Conservation (phyloP, 352 stramenopile genomes). For the Elongisporangium undulatum region DNA sequence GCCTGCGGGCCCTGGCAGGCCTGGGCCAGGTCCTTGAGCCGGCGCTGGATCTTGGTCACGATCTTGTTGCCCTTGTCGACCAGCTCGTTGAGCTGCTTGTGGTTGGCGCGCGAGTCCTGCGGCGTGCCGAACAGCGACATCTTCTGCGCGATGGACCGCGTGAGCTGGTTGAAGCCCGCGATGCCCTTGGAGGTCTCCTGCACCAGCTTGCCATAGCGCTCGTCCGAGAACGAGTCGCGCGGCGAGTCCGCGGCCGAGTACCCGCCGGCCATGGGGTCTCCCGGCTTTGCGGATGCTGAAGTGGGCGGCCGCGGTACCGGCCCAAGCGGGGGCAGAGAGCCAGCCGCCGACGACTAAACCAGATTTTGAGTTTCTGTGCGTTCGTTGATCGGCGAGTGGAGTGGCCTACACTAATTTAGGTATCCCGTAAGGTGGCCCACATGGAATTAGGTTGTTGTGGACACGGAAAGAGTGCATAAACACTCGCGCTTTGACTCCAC, state of each 20-base stretch:
- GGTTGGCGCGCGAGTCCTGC: conserved; percentile 81
- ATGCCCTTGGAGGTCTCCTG: conserved; percentile 83
- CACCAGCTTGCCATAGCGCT: conserved; percentile 72
- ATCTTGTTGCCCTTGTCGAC: conserved; percentile 83
- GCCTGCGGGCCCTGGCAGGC: conserved; percentile 32
- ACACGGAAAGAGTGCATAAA: neutral
- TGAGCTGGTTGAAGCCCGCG: conserved; percentile 83
- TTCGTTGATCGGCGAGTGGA: neutral
- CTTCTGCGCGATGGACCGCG: conserved; percentile 80
- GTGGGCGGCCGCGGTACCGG: neutral
- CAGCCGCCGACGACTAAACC: neutral
- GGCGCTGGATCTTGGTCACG: conserved; percentile 71
- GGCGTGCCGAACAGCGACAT: conserved; percentile 83
- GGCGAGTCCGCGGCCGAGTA: conserved; percentile 66
- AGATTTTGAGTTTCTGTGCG: neutral
- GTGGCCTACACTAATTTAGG: neutral
- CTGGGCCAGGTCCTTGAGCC: conserved; percentile 74
- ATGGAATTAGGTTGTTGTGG: neutral
- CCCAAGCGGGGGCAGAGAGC: neutral
- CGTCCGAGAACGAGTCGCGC: conserved; percentile 38
- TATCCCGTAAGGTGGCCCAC: neutral
- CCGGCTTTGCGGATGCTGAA: neutral
- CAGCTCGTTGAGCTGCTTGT: conserved; percentile 75
- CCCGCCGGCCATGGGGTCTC: conserved; percentile 45
- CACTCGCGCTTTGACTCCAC: neutral